Evolutionary conservation across 2,329 filamentous ascomycete genomes (phyloP).

Genomic region (Paraphaeosphaeria sporulosa): DNA sequence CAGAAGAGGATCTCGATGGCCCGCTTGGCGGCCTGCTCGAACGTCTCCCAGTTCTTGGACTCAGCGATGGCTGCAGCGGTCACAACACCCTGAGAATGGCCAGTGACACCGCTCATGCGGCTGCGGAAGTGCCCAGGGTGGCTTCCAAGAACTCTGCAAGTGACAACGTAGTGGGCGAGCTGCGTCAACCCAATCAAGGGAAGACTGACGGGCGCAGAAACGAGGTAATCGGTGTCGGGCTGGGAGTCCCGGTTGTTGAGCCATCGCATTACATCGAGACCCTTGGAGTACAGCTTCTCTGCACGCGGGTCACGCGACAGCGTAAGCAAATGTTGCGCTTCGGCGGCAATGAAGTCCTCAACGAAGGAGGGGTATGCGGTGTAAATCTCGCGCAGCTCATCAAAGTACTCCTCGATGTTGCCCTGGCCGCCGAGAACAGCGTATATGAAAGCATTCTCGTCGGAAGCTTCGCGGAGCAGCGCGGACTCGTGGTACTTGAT

Average conservation of each 20-base stretch:
- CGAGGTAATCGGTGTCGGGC: slow-evolving; percentile 84
- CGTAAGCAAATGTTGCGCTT: slow-evolving; percentile 85
- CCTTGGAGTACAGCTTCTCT: slow-evolving; percentile 96
- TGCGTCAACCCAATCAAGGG: slow-evolving; percentile 96
- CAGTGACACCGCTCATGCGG: slow-evolving; percentile 85
- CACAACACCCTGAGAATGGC: slow-evolving; percentile 95
- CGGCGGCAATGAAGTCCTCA: slow-evolving; percentile 79
- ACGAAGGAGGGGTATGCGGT: slow-evolving; percentile 91
- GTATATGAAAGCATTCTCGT: slow-evolving; percentile 85
- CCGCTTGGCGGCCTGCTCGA: slow-evolving; percentile 78
- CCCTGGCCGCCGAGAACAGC: slow-evolving; percentile 96
- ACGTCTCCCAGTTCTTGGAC: slow-evolving; percentile 91
- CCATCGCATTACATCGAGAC: slow-evolving; percentile 95
- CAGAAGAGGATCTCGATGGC: slow-evolving; percentile 95
- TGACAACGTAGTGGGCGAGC: slow-evolving; percentile 92
- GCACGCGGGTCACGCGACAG: slow-evolving; percentile 84
- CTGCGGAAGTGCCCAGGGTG: slow-evolving; percentile 89
- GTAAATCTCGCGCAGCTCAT: slow-evolving; percentile 92
- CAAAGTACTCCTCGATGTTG: slow-evolving; percentile 99
- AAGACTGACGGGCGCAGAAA: slow-evolving; percentile 71
- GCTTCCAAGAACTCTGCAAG: slow-evolving; percentile 88
- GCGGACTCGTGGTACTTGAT: slow-evolving; percentile 95
- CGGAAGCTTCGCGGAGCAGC: slow-evolving; percentile 84
- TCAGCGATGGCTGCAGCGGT: slow-evolving; percentile 91
- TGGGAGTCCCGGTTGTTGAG: slow-evolving; percentile 87